A percentile compares a stretch with the other conserved stretches of the same genome.
Conservation (phyloP, 2,329 filamentous ascomycete genomes). For the Penicillium sp. region DNA sequence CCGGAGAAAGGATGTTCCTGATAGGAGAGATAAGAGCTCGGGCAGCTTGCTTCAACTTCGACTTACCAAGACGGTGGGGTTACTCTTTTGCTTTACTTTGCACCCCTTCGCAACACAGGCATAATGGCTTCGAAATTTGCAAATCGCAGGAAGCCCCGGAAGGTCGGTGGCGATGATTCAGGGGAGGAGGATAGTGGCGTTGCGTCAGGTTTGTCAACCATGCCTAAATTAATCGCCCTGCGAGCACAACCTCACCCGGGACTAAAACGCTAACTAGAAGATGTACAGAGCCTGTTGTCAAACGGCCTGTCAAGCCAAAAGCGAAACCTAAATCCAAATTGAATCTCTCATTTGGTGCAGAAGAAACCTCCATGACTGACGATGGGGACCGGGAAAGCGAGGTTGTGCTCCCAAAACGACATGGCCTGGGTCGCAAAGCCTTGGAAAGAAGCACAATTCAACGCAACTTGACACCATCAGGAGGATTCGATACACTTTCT, state of each 20-base stretch:
- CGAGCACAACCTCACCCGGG: not conserved
- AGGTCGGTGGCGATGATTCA: slow-evolving; percentile 74
- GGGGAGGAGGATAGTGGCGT: slow-evolving; percentile 50
- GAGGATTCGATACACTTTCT: slow-evolving; percentile 58
- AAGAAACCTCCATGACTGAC: slow-evolving; percentile 58
- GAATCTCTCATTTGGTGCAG: slow-evolving; percentile 75
- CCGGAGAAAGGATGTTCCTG: slow-evolving; percentile 44
- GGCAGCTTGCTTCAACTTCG: slow-evolving; percentile 13
- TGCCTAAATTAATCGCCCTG: not conserved
- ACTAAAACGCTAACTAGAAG: slow-evolving; percentile 6
- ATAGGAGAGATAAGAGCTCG: slow-evolving; percentile 31
- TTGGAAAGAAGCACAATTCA: slow-evolving; percentile 69
- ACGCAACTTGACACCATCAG: slow-evolving; percentile 54
- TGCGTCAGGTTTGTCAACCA: slow-evolving; percentile 47
- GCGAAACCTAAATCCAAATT: slow-evolving; percentile 72
- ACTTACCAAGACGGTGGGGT: slow-evolving; percentile 6
- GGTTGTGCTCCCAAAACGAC: slow-evolving; percentile 62
- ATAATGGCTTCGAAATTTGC: slow-evolving; percentile 61
- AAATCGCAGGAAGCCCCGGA: slow-evolving; percentile 69
- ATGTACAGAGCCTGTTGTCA: slow-evolving; percentile 52
- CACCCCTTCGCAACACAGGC: not conserved
- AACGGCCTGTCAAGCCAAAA: slow-evolving; percentile 56
- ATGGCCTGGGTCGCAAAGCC: slow-evolving; percentile 64
- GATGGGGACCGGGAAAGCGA: slow-evolving; percentile 58
- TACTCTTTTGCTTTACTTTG: not conserved